phyloP scores from a whole-genome alignment of 192 early-diverging fungal genomes.

The Backusella australiensis region DNA sequence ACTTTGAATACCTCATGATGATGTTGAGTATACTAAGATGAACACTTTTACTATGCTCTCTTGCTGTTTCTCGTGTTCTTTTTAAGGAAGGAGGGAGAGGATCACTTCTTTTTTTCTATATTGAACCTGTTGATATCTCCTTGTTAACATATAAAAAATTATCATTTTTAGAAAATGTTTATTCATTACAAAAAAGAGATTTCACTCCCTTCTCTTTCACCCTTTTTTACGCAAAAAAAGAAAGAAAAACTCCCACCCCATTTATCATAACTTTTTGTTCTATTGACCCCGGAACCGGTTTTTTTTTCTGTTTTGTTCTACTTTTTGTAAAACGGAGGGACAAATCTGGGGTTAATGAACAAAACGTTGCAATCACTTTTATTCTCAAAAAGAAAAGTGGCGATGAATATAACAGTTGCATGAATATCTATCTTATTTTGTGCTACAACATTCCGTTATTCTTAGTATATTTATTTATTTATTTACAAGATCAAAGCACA shows the following conservation, averaged over 20 bases:
- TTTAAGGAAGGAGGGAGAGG: neutral
- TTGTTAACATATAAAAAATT: neutral
- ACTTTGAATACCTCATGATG: no score
- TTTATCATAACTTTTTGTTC: no score
- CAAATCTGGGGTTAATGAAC: neutral
- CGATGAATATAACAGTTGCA: neutral
- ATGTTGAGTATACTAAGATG: no score
- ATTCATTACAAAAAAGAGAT: neutral
- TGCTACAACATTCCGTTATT: neutral
- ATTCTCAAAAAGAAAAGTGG: neutral
- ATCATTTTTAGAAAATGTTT: neutral
- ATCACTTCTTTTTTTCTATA: neutral
- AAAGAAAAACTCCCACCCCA: neutral
- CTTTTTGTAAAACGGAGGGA: neutral
- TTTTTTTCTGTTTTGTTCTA: neutral
- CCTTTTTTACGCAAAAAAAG: neutral
- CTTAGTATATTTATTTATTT: no score
- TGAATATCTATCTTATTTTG: neutral
- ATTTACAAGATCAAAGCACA: neutral
- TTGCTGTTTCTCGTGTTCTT: neutral
- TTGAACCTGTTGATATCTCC: neutral
- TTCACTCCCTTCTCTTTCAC: neutral
- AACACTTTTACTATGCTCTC: neutral
- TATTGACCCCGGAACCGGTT: neutral
- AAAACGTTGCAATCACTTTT: neutral